Conservation (phyloP, 2,329 filamentous ascomycete genomes). For the Pleomassaria siparia region DNA sequence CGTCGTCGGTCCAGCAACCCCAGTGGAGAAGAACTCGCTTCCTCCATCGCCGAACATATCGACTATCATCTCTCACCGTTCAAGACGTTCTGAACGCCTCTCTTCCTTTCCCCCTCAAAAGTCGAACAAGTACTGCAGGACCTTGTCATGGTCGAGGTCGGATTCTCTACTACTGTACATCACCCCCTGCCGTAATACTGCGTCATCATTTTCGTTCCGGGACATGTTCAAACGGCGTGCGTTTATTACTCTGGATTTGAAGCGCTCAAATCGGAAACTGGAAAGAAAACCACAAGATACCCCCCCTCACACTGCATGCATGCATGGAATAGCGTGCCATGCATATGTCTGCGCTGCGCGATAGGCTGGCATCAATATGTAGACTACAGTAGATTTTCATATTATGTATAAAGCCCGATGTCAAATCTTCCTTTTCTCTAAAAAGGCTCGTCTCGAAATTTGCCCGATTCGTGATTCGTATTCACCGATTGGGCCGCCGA, state of each 20-base stretch:
- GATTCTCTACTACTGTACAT: not conserved
- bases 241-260: conserved; percentile 5
- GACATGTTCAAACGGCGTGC: not conserved
- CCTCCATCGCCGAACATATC: conserved; percentile 39
- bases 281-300: conserved; percentile 3
- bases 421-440: too few relatives aligned
- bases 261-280: conserved; percentile 8
- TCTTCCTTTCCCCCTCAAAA: not conserved
- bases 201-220: not conserved
- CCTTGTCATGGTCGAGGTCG: not conserved
- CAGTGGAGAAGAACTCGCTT: conserved; percentile 36
- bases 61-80: conserved; percentile 29
- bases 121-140: not conserved
- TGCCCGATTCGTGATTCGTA: too few relatives aligned
- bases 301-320: conserved; percentile 3
- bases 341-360: conserved; percentile 1
- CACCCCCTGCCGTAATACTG: not conserved
- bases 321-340: not conserved
- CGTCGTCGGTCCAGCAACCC: conserved; percentile 40
- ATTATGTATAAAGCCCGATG: too few relatives aligned
- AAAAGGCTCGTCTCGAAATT: too few relatives aligned
- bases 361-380: not conserved
- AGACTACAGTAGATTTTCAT: too few relatives aligned
- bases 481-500: too few relatives aligned
- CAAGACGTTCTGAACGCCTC: conserved; percentile 26